Conservation (phyloP, 2,329 filamentous ascomycete species). For the Basipetospora sp. region DNA sequence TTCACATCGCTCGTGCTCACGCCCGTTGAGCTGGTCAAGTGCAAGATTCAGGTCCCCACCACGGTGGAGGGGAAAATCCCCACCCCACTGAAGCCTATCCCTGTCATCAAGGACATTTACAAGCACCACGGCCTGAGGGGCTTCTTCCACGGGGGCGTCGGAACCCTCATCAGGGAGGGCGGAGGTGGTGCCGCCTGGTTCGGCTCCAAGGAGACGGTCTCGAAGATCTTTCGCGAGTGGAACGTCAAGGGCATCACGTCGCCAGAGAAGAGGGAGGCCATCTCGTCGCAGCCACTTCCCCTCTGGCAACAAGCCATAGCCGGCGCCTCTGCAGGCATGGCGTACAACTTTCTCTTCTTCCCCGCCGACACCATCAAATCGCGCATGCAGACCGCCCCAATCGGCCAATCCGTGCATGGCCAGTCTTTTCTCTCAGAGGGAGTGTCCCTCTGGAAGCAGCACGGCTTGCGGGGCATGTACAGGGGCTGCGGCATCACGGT, state of each 20-base stretch:
- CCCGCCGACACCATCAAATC: conserved; percentile 96
- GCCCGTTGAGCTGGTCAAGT: conserved; percentile 93
- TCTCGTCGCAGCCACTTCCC: conserved; percentile 44
- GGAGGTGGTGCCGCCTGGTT: conserved; percentile 94
- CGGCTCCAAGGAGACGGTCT: conserved; percentile 70
- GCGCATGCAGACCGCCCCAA: conserved; percentile 79
- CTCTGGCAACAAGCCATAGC: conserved; percentile 78
- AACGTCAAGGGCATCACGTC: conserved; percentile 30
- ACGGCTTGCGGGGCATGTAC: conserved; percentile 75
- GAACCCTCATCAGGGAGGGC: conserved; percentile 84
- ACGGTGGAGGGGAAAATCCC: conserved; percentile 25
- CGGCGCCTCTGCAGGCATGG: conserved; percentile 76
- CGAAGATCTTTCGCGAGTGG: conserved; percentile 50
- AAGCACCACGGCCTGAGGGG: conserved; percentile 67
- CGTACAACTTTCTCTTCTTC: conserved; percentile 95
- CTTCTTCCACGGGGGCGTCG: conserved; percentile 91
- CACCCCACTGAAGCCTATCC: conserved; percentile 45
- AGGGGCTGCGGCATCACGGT: conserved; percentile 91
- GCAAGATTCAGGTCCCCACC: conserved; percentile 77
- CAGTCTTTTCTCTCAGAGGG: conserved; percentile 62
- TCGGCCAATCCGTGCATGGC: conserved; percentile 38
- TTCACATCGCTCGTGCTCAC: conserved; percentile 85
- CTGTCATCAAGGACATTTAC: conserved; percentile 66
- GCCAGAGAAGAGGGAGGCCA: conserved; percentile 24
- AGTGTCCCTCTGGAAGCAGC: conserved; percentile 60